Conservation (phyloP, 352 stramenopile genomes). For the Phytophthora tentaculata region DNA sequence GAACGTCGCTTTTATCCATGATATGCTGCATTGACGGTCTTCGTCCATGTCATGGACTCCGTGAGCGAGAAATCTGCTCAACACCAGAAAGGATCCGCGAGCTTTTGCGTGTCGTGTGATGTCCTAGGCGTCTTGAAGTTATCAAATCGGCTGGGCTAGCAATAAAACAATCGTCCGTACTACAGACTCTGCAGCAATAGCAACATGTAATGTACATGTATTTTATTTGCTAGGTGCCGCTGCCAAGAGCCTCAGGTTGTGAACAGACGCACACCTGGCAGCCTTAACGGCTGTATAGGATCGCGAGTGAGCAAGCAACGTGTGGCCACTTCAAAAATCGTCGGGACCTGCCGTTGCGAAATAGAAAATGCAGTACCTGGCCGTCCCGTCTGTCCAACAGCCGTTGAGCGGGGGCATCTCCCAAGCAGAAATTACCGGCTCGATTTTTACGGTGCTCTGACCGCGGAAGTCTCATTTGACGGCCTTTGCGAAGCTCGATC, state of each 20-base stretch:
- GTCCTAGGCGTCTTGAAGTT: conserved; percentile 22
- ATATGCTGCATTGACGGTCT: background rate
- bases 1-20: conserved; percentile 1
- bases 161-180: background rate
- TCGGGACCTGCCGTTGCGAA: conserved; percentile 29
- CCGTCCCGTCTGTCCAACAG: conserved; percentile 5
- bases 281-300: conserved; percentile 29
- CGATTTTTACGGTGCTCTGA: conserved; percentile 5
- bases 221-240: background rate
- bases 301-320: conserved; percentile 36
- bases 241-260: background rate
- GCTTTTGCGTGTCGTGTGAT: conserved; percentile 26
- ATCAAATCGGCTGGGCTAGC: conserved; percentile 6
- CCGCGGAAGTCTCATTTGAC: background rate
- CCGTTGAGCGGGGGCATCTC: conserved; percentile 20
- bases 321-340: conserved; percentile 12
- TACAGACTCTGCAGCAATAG: too few species aligned
- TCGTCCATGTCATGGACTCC: too few species aligned
- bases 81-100: conserved; percentile 16
- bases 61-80: background rate
- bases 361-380: conserved; percentile 21
- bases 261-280: conserved; percentile 10
- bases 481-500: background rate
- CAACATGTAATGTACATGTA: too few species aligned
- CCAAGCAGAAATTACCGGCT: conserved; percentile 25